Evolutionary conservation across 2,329 filamentous ascomycete genomes (phyloP), one percentile per base, ranked within the genome.

Genomic region (Triangularia verruculosa): DNA sequence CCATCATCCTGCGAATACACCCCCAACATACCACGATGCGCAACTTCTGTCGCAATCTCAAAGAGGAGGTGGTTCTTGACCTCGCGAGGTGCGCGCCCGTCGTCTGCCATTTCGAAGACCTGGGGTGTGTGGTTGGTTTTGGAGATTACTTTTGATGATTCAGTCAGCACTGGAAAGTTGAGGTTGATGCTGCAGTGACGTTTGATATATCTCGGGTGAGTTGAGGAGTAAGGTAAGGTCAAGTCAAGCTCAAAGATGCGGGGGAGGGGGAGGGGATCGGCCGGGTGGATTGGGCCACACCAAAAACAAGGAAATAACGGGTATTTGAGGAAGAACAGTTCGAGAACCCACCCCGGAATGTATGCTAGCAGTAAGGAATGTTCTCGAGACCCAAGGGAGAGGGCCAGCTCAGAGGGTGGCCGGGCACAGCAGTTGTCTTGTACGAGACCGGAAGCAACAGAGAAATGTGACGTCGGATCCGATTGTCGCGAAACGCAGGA

Each of bases 41-140:
- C 95, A 71, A 98, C 95, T 77, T 99, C 95, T 22, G 95, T 98
- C 66, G 95, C 93, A 73, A 98, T 84, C 81, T 99, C 95, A 75
- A 99, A 99, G 71, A 99, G 90, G 74, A 96, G 83, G 80, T 98
- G 95, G 78, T 96, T 95, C 81, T 91, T 93, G 73, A 98, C 91
- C 79, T 98, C 93, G 71, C 85, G 83, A 68, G 78, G 75, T 66
- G 74, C 70, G 67, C 76, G 77, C 62, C 76, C 76, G 70, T 77
- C 79, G 66, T 82, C 78, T 73, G 79, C 78, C 82, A 84, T 84
- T 57, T 59, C 67, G 66, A 24, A 55, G 7, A 54, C 27, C 22
- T 27, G 9, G 15, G 34, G 15, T 13, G 12, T 3, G 20, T 53
- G 3, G 22, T 59, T 47, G 57, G 27, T 5, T 52, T 39, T 22